A percentile compares a stretch with the other conserved stretches of the same genome.
Evolutionary conservation across 2,329 filamentous ascomycete species (phyloP).

Genomic region (Hypoxylon sp.): DNA sequence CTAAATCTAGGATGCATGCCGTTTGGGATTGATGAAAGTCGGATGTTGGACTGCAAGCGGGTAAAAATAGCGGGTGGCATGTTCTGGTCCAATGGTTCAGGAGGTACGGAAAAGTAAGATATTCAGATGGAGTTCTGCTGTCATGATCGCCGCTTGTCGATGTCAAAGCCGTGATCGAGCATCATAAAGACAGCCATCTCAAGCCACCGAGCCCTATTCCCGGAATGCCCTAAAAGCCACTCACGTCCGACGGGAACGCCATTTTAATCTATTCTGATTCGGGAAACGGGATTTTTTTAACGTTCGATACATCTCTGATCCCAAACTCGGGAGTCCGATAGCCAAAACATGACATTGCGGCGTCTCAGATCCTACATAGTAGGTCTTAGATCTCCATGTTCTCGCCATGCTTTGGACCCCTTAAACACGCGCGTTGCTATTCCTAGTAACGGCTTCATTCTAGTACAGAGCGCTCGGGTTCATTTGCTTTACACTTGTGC

Average conservation of each 20-base stretch:
- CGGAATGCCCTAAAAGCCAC: conserved; percentile 32
- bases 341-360: conserved; percentile 16
- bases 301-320: conserved; percentile 26
- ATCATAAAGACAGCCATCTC: conserved; percentile 29
- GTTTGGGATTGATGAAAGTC: conserved; percentile 36
- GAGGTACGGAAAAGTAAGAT: conserved; percentile 23
- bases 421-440: conserved; percentile 18
- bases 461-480: background rate
- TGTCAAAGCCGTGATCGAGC: conserved; percentile 43
- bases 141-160: conserved; percentile 37
- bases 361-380: conserved; percentile 24
- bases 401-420: conserved; percentile 2
- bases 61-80: conserved; percentile 25
- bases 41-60: conserved; percentile 31
- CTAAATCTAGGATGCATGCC: conserved; percentile 16
- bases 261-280: conserved; percentile 19
- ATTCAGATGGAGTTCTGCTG: conserved; percentile 37
- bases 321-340: conserved; percentile 25
- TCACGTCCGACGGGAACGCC: conserved; percentile 10
- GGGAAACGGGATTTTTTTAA: conserved; percentile 21
- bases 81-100: conserved; percentile 19
- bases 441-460: background rate
- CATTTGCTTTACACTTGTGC: conserved; percentile 18
- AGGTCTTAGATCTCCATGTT: background rate
- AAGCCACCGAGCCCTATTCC: conserved; percentile 27